These are phyloP conservation scores for Xylaria sp. DNA, from an alignment of 2,329 filamentous ascomycete genomes.

Conservation along the genomic window DNA sequence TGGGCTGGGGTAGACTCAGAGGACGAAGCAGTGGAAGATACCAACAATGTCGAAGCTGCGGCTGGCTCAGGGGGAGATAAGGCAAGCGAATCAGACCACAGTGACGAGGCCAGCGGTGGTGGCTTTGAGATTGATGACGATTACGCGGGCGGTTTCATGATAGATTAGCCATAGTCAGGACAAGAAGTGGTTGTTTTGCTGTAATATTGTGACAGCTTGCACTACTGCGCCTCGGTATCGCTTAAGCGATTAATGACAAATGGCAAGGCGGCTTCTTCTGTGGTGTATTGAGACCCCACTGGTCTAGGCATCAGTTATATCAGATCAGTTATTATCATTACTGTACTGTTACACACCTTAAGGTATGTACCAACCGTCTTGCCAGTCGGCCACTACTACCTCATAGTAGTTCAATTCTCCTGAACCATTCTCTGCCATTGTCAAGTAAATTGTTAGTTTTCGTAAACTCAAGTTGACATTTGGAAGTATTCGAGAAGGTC, in stretches of 20 bases:
- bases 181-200: slow-evolving; percentile 19
- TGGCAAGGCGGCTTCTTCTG: neutral
- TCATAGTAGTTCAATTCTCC: neutral
- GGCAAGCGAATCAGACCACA: slow-evolving; percentile 43
- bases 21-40: slow-evolving; percentile 56
- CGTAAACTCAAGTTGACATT: neutral
- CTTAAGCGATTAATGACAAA: slow-evolving; percentile 7
- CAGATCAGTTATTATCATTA: neutral
- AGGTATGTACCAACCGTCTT: neutral
- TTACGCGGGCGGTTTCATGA: slow-evolving; percentile 52
- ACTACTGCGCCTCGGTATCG: slow-evolving; percentile 11
- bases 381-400: neutral
- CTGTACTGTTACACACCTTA: neutral
- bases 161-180: slow-evolving; percentile 46
- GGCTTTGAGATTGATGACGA: slow-evolving; percentile 55
- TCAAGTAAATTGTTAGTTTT: neutral
- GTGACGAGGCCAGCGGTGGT: slow-evolving; percentile 54
- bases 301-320: neutral
- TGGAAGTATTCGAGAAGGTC: neutral
- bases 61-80: slow-evolving; percentile 47
- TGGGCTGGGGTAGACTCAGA: slow-evolving; percentile 66
- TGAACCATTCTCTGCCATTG: neutral
- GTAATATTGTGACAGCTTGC: neutral
- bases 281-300: neutral
- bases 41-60: slow-evolving; percentile 47